Conservation (phyloP, 768 basidiomycete genomes). For the Tulasnella sp. region DNA sequence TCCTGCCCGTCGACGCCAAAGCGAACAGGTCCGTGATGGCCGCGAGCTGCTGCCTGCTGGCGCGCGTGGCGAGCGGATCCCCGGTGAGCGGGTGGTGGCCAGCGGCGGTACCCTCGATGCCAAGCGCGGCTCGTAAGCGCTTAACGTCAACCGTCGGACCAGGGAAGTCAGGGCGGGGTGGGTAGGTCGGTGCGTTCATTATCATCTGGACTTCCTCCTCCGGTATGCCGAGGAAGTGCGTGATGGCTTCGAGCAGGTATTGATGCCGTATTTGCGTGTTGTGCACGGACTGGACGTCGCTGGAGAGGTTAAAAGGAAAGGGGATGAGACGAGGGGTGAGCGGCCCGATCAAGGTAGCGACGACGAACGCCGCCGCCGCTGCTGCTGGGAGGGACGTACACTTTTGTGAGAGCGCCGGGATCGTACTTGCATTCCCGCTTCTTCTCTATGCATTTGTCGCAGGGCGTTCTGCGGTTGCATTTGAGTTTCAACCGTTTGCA, state of each 20-base stretch:
- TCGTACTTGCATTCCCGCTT: constrained; percentile 52
- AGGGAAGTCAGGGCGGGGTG: not conserved
- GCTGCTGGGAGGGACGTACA: constrained; percentile 53
- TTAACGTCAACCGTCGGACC: constrained; percentile 10
- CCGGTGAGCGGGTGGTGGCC: too few relatives aligned
- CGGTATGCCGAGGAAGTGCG: constrained; percentile 19
- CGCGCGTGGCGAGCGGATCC: too few relatives aligned
- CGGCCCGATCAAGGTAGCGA: not conserved
- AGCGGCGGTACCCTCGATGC: not conserved
- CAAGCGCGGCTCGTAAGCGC: not conserved
- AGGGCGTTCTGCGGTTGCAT: constrained; percentile 79
- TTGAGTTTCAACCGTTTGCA: constrained; percentile 88
- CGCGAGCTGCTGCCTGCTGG: not conserved
- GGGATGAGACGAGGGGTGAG: too few relatives aligned
- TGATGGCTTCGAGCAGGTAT: constrained; percentile 2
- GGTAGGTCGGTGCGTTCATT: constrained; percentile 12
- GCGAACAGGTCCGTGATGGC: not conserved
- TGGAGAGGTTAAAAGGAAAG: constrained; percentile 41
- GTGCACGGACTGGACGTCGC: constrained; percentile 81
- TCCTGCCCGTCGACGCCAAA: not conserved
- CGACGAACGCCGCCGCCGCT: not conserved
- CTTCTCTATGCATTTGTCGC: constrained; percentile 69
- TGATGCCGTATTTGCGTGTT: constrained; percentile 59
- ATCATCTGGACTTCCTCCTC: constrained; percentile 7
- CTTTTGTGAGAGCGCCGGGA: constrained; percentile 82